Evolutionary conservation across 345 rosid genomes (phyloP).

Genomic region (Fremontodendron californicum): DNA sequence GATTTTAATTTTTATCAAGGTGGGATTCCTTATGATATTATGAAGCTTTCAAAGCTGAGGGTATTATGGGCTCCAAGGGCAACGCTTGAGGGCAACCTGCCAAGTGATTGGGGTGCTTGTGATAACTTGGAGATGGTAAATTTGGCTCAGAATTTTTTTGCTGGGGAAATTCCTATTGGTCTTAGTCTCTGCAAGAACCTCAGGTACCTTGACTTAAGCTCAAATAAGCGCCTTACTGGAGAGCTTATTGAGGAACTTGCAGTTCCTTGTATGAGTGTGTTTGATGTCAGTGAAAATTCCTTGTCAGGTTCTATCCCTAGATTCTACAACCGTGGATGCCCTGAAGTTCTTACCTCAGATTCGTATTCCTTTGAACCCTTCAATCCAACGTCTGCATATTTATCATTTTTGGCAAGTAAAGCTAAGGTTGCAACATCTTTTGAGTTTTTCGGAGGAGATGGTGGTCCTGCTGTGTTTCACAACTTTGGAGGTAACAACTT

Average conservation of each 20-base stretch:
- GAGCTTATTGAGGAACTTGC: slow-evolving; percentile 48
- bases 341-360: slow-evolving; percentile 34
- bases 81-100: slow-evolving; percentile 61
- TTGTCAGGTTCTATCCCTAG: slow-evolving; percentile 68
- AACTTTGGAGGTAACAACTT: slow-evolving; percentile 73
- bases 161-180: slow-evolving; percentile 48
- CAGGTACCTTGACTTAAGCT: slow-evolving; percentile 67
- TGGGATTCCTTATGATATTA: slow-evolving; percentile 52
- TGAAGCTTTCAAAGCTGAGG: slow-evolving; percentile 62
- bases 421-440: slow-evolving; percentile 37
- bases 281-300: slow-evolving; percentile 64
- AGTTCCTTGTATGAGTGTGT: slow-evolving; percentile 82
- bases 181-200: slow-evolving; percentile 60
- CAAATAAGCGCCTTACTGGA: slow-evolving; percentile 53
- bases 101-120: slow-evolving; percentile 68
- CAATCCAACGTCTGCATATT: slow-evolving; percentile 50
- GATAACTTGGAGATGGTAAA: slow-evolving; percentile 73
- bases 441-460: slow-evolving; percentile 34
- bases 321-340: slow-evolving; percentile 46
- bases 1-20: slow-evolving; percentile 83
- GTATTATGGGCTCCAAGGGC: slow-evolving; percentile 89
- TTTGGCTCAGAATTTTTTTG: slow-evolving; percentile 70
- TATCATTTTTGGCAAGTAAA: slow-evolving; percentile 47
- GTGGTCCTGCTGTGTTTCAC: slow-evolving; percentile 46
- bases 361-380: slow-evolving; percentile 26